These are phyloP conservation scores for Aquilaria yunnanensis DNA, from an alignment of 345 rosid genomes.

Conservation along the genomic window DNA sequence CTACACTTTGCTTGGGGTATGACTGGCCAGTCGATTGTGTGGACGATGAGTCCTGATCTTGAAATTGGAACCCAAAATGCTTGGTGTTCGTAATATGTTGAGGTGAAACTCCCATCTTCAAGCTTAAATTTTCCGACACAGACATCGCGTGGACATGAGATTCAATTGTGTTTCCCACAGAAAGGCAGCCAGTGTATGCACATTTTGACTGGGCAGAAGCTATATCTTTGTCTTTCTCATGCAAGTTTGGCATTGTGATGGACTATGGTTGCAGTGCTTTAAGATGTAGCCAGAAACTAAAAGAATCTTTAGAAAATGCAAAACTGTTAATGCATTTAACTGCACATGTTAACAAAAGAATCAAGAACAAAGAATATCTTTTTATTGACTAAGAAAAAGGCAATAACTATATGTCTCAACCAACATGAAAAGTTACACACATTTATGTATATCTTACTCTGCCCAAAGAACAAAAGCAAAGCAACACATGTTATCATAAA, in stretches of 20 bases:
- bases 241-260: slow-evolving; percentile 34
- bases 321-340: background rate
- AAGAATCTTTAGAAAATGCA: slow-evolving; percentile 13
- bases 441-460: too few species aligned
- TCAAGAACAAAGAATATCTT: too few species aligned
- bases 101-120: slow-evolving; percentile 40
- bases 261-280: slow-evolving; percentile 2
- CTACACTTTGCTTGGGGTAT: slow-evolving; percentile 32
- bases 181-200: slow-evolving; percentile 31
- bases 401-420: too few species aligned
- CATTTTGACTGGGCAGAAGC: slow-evolving; percentile 19
- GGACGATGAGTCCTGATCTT: slow-evolving; percentile 64
- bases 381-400: too few species aligned
- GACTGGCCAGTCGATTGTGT: slow-evolving; percentile 72
- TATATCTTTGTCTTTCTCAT: slow-evolving; percentile 28
- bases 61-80: slow-evolving; percentile 41
- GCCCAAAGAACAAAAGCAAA: too few species aligned
- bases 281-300: slow-evolving; percentile 6
- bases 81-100: slow-evolving; percentile 30
- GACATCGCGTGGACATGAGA: slow-evolving; percentile 19
- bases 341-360: too few species aligned
- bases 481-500: too few species aligned
- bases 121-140: slow-evolving; percentile 35
- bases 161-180: slow-evolving; percentile 35
- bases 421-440: too few species aligned